Conservation (phyloP, 257 asterid species). For the Penstemon eatonii region DNA sequence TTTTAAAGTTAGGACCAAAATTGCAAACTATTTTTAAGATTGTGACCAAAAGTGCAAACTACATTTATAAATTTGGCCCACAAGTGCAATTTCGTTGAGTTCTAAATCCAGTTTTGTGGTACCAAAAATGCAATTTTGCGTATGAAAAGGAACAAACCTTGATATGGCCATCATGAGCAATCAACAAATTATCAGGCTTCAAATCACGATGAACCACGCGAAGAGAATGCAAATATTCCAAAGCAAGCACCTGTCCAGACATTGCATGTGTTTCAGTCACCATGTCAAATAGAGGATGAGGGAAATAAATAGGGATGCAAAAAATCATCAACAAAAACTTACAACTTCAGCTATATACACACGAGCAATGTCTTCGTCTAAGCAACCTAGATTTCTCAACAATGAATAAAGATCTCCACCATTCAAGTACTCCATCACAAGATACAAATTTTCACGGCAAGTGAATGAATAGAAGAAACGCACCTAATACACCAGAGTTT, state of each 20-base stretch:
- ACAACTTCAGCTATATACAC: conserved; percentile 98
- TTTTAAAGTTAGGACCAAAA: no score
- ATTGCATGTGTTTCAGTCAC: conserved; percentile 28
- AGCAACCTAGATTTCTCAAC: conserved; percentile 94
- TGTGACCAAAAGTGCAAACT: no score
- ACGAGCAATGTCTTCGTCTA: conserved; percentile 97
- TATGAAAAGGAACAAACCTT: conserved; percentile 46
- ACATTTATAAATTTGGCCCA: no score
- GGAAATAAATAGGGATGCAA: conserved; percentile 12
- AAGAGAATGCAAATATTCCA: conserved; percentile 93
- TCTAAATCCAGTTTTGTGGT: no score
- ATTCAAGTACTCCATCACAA: conserved; percentile 98
- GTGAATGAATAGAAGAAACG: conserved; percentile 99
- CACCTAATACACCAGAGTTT: conserved; percentile 49
- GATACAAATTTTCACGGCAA: conserved; percentile 96
- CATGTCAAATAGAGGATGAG: conserved; percentile 11
- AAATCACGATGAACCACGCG: conserved; percentile 98
- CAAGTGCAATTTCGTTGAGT: no score
- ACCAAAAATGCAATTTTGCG: no score
- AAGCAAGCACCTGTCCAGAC: conserved; percentile 86
- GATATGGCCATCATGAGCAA: conserved; percentile 99
- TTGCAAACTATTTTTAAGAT: no score
- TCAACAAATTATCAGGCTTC: conserved; percentile 97
- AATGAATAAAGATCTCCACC: conserved; percentile 99
- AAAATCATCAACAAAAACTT: conserved; percentile 44